A percentile compares a stretch with the other conserved stretches of the same genome.
Conservation (phyloP, 1,284 basidiomycete species). For the Heterobasidion irregulare region DNA sequence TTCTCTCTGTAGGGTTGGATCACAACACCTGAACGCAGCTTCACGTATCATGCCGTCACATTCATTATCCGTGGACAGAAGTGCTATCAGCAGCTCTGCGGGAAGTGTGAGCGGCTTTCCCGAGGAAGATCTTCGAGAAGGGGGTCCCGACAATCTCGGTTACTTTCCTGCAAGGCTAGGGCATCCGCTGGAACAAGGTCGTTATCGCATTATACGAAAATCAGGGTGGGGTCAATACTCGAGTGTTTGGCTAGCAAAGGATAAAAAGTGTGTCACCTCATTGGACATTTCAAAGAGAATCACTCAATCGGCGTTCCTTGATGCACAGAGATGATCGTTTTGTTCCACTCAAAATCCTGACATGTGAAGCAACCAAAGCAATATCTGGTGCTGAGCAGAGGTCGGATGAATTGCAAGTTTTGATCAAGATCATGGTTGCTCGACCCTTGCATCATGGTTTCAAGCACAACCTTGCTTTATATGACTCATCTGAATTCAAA, state of each 20-base stretch:
- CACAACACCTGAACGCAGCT: too few species aligned
- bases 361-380: conserved; percentile 28
- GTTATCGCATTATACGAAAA: conserved; percentile 34
- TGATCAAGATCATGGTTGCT: not conserved
- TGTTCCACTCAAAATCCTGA: conserved; percentile 39
- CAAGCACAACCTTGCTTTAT: not conserved
- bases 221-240: conserved; percentile 38
- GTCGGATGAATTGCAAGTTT: conserved; percentile 6
- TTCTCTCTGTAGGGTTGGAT: too few species aligned
- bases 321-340: conserved; percentile 27
- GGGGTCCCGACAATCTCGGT: conserved; percentile 5
- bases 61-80: not conserved
- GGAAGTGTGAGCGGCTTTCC: conserved; percentile 4
- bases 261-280: conserved; percentile 8
- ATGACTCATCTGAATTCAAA: conserved; percentile 7
- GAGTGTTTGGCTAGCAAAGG: conserved; percentile 19
- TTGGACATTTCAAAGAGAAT: not conserved
- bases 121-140: conserved; percentile 8
- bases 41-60: not conserved
- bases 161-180: conserved; percentile 9
- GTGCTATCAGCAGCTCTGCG: not conserved
- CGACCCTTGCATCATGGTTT: not conserved
- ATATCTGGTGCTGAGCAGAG: conserved; percentile 30
- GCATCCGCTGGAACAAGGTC: conserved; percentile 6
- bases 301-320: too few species aligned